Evolutionary conservation across 177 flowering plant genomes (phyloP), one percentile per base, ranked within the genome.

Genomic region (Vitis hybrid): DNA sequence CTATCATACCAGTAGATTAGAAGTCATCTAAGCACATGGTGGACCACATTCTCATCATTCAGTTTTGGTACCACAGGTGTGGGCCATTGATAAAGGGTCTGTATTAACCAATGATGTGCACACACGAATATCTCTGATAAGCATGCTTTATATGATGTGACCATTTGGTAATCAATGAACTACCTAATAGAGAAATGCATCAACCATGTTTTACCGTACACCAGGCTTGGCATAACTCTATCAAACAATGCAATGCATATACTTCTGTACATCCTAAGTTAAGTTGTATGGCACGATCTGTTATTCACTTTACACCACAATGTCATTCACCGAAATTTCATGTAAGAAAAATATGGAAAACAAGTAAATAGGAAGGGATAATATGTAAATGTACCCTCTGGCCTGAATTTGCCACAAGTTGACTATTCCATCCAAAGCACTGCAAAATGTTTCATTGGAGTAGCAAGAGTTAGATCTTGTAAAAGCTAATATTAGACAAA

Each of bases 371-470:
- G 14, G 7, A 29, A 12, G 31, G 16, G 60, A 57, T 59, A 52
- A 66, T 60, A 51, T 21, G 49, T 26, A 68, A 29, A 22, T 55
- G 48, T 80, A 93, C 98, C 97, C 95, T 75, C 73, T 85, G 15
- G 86, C 82, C 64, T 90, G 93, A 73, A 93, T 48, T 80, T 90
- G 88, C 99, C 99, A 95, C 68, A 95, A 81, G 79, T 90, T 87
- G 74, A 95, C 86, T 18, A 85, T 50, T 68, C 99, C 99, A 78
- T 93, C 97, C 91, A 95, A 80, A 51, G 99, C 91, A 77, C 98
- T 93, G 93, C 76, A 83, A 67, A 61, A 68, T 18, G 60, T 26
- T 69, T 55, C 55, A 68, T 53, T 33, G 26, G 19, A 74, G 52
- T 10, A 50, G 21, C 49, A 72, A 70, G 60, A 80, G 26, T 72